These are phyloP conservation scores for Byssoonygena ceratinophila DNA, from an alignment of 2,329 filamentous ascomycete genomes.

Conservation along the genomic window DNA sequence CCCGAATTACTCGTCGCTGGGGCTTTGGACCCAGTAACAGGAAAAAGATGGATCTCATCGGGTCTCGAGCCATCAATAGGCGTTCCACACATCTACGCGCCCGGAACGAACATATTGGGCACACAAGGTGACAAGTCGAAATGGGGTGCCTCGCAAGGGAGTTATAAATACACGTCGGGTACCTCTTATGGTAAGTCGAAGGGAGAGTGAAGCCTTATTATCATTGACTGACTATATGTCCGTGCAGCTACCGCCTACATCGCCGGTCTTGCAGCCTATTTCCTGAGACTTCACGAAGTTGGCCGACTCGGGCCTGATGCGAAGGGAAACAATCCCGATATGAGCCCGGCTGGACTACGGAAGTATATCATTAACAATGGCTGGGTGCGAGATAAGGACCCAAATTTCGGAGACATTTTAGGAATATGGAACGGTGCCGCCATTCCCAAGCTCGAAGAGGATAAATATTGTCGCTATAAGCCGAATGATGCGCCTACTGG, in stretches of 20 bases:
- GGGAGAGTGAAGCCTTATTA: neutral
- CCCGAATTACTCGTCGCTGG: slow-evolving; percentile 13
- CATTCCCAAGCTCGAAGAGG: neutral
- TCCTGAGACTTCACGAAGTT: slow-evolving; percentile 12
- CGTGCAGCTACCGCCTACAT: slow-evolving; percentile 10
- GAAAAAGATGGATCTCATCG: slow-evolving; percentile 1
- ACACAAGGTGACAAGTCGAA: slow-evolving; percentile 5
- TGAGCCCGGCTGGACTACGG: slow-evolving; percentile 13
- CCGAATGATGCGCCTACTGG: neutral
- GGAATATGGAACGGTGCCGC: slow-evolving; percentile 12
- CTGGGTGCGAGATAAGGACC: slow-evolving; percentile 1
- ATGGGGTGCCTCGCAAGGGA: too few species aligned
- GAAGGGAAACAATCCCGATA: slow-evolving; percentile 9
- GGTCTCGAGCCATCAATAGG: neutral
- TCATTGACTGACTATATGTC: neutral
- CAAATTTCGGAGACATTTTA: neutral
- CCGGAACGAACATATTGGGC: neutral
- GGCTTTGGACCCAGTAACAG: neutral
- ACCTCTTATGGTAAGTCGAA: slow-evolving; percentile 12
- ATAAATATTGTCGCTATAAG: slow-evolving; percentile 8
- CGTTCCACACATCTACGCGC: slow-evolving; percentile 12
- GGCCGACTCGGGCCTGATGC: slow-evolving; percentile 8
- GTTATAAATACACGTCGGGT: slow-evolving; percentile 3
- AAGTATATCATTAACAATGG: slow-evolving; percentile 9
- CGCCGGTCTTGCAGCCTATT: slow-evolving; percentile 13